Evolutionary conservation across 2,329 filamentous ascomycete genomes (phyloP).

Genomic region (Sporothrix dimorphospora): DNA sequence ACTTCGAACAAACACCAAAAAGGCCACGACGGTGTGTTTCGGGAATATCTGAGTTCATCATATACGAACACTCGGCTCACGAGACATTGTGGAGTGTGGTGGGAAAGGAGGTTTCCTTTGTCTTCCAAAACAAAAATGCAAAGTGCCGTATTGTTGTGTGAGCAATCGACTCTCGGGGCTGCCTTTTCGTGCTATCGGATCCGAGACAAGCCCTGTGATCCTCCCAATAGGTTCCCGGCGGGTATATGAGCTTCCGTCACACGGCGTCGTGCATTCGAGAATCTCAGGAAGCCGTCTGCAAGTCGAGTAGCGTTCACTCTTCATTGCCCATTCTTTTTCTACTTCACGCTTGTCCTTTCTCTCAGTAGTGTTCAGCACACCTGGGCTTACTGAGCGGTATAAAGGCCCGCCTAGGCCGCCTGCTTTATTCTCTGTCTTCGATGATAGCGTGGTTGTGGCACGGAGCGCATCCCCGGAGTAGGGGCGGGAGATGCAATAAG

Average conservation of each 20-base stretch:
- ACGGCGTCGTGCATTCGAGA: not conserved
- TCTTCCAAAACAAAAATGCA: not conserved
- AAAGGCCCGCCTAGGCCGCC: not conserved
- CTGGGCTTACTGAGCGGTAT: not conserved
- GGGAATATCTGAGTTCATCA: not conserved
- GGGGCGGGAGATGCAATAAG: not conserved
- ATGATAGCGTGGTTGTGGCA: not conserved
- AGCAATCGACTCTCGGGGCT: not conserved
- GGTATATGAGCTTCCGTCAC: not conserved
- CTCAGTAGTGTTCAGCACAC: not conserved
- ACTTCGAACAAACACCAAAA: not conserved
- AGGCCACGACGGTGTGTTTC: not conserved
- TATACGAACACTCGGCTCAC: not conserved
- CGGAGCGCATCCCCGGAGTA: not conserved
- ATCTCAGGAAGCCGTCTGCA: conserved; percentile 3
- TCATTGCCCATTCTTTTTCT: not conserved
- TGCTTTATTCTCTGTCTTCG: not conserved
- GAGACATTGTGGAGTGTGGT: not conserved
- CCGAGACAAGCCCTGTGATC: not conserved
- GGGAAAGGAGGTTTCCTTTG: not conserved
- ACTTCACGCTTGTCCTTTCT: not conserved
- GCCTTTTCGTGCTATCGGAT: conserved; percentile 11
- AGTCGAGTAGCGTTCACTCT: not conserved
- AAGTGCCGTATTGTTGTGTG: not conserved
- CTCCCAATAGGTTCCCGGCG: conserved; percentile 10